Evolutionary conservation across 352 stramenopile genomes (phyloP).

Genomic region (Phytophthora citrophthora): DNA sequence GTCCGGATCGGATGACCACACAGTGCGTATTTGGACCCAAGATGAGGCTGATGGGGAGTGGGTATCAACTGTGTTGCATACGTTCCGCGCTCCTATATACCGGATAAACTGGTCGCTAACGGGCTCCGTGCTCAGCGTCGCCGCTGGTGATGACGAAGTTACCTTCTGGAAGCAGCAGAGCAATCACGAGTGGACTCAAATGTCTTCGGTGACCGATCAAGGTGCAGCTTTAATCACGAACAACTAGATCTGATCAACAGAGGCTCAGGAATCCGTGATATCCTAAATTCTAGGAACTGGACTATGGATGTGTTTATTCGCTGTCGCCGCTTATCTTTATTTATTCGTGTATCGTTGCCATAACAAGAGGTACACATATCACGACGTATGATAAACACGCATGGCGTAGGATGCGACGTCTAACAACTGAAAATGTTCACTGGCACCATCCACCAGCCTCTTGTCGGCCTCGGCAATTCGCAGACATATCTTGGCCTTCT

Average conservation of each 20-base stretch:
- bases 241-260: constrained; percentile 20
- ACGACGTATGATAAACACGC: constrained; percentile 63
- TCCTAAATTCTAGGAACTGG: constrained; percentile 17
- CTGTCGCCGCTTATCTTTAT: constrained; percentile 14
- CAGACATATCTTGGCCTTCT: constrained; percentile 95
- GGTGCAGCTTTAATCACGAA: constrained; percentile 44
- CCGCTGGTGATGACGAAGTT: constrained; percentile 71
- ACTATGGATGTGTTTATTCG: constrained; percentile 14
- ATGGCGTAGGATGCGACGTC: constrained; percentile 92
- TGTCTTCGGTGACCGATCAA: constrained; percentile 80
- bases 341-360: constrained; percentile 17
- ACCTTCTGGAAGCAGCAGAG: constrained; percentile 84
- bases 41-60: constrained; percentile 67
- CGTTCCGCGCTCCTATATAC: constrained; percentile 77
- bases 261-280: background rate
- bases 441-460: constrained; percentile 95
- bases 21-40: constrained; percentile 83
- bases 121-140: constrained; percentile 67
- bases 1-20: constrained; percentile 85
- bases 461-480: constrained; percentile 96
- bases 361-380: constrained; percentile 13
- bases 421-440: constrained; percentile 97
- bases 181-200: constrained; percentile 67
- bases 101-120: constrained; percentile 87
- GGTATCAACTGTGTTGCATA: constrained; percentile 67